A percentile compares a stretch with the other conserved stretches of the same genome.
Evolutionary conservation across 768 basidiomycete genomes (phyloP).

Genomic region (Podaxis sp.): DNA sequence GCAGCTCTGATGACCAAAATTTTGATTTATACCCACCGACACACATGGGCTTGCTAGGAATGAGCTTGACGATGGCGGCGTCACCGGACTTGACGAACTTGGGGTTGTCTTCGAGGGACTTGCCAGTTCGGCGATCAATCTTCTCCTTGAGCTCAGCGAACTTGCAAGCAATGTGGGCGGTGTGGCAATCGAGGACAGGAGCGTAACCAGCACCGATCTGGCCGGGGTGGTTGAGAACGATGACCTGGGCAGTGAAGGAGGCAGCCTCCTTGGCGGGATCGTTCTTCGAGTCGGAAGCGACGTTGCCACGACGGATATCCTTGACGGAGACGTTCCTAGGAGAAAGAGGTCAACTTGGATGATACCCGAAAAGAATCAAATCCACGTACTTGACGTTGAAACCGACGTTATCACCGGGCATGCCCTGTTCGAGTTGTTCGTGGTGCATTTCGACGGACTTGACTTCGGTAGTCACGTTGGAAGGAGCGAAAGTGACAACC

Average conservation of each 20-base stretch:
- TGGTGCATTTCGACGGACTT: constrained; percentile 99
- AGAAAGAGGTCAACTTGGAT: constrained; percentile 3
- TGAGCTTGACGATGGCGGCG: constrained; percentile 97
- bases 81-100: constrained; percentile 99
- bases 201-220: constrained; percentile 99
- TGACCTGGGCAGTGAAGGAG: constrained; percentile 99
- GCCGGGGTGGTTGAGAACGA: constrained; percentile 99
- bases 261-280: constrained; percentile 99
- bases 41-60: constrained; percentile 92
- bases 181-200: constrained; percentile 99
- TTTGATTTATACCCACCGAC: constrained; percentile 16
- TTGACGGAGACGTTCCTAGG: constrained; percentile 98
- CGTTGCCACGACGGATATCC: constrained; percentile 99
- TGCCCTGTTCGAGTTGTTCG: constrained; percentile 93
- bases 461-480: constrained; percentile 99
- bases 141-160: constrained; percentile 98
- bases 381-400: constrained; percentile 91
- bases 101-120: constrained; percentile 81
- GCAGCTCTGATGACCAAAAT: not conserved
- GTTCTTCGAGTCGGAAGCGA: constrained; percentile 99
- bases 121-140: constrained; percentile 98
- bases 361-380: not conserved
- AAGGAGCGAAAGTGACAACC: constrained; percentile 95
- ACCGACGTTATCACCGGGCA: constrained; percentile 98
- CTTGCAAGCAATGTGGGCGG: constrained; percentile 99